phyloP scores from a whole-genome alignment of 2,329 filamentous ascomycete species.

The Pseudogymnoascus sp. region DNA sequence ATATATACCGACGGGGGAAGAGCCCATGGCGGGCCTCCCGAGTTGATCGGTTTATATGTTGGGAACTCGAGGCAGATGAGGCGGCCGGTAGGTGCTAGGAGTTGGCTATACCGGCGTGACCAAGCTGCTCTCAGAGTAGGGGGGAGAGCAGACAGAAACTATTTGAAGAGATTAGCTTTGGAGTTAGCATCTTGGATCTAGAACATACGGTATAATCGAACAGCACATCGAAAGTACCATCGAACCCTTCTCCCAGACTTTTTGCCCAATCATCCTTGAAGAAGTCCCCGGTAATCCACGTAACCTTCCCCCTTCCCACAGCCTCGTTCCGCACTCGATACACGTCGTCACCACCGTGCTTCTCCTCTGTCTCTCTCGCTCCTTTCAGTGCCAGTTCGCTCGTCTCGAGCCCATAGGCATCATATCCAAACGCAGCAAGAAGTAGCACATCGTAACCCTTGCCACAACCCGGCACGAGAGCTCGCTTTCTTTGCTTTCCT shows the following conservation, averaged over 20 bases:
- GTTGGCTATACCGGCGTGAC: conserved; percentile 43
- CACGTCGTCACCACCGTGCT: background rate
- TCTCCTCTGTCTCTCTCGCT: conserved; percentile 18
- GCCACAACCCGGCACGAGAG: conserved; percentile 75
- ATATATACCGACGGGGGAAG: conserved; percentile 61
- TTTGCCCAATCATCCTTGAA: conserved; percentile 51
- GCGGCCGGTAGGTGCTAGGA: conserved; percentile 42
- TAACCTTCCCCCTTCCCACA: conserved; percentile 40
- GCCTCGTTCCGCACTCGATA: conserved; percentile 23
- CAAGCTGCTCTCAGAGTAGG: conserved; percentile 43
- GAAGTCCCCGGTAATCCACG: conserved; percentile 57
- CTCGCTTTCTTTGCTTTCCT: conserved; percentile 36
- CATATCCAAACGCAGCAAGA: conserved; percentile 65
- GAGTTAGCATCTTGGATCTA: conserved; percentile 4
- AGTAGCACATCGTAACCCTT: conserved; percentile 73
- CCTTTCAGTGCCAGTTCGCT: conserved; percentile 38
- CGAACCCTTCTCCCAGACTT: conserved; percentile 21
- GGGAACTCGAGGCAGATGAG: conserved; percentile 70
- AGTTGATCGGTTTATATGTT: conserved; percentile 56
- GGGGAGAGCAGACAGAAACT: conserved; percentile 59
- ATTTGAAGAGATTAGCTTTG: background rate
- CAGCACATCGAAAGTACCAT: conserved; percentile 52
- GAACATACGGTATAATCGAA: conserved; percentile 53
- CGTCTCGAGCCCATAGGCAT: conserved; percentile 67
- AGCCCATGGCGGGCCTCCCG: conserved; percentile 65